A percentile compares a stretch with the other conserved stretches of the same genome.
phyloP scores from a whole-genome alignment of 2,329 filamentous ascomycete species.

The Nigrograna mackinnonii region DNA sequence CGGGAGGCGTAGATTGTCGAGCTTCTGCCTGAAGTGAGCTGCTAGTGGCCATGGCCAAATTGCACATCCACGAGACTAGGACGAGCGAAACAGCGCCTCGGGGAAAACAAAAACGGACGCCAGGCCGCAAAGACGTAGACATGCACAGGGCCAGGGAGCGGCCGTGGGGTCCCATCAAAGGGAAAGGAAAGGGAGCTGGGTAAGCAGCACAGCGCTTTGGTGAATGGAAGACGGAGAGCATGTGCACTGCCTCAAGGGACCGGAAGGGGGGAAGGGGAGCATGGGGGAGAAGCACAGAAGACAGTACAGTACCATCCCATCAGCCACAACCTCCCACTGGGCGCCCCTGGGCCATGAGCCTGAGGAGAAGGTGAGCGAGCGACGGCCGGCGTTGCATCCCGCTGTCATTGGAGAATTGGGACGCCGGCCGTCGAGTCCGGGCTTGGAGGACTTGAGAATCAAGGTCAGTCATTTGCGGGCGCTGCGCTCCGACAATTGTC shows the following conservation, averaged over 20 bases:
- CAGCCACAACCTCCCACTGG: conserved; percentile 22
- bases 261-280: conserved; percentile 2
- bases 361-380: conserved; percentile 11
- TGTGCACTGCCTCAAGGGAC: conserved; percentile 32
- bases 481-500: too few relatives aligned
- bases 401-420: conserved; percentile 4
- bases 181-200: not conserved
- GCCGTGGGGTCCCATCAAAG: conserved; percentile 22
- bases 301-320: too few relatives aligned
- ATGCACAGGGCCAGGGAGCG: not conserved
- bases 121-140: conserved; percentile 18
- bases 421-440: not conserved
- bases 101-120: conserved; percentile 17
- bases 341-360: conserved; percentile 23
- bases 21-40: conserved; percentile 28
- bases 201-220: conserved; percentile 7
- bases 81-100: conserved; percentile 11
- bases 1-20: conserved; percentile 29
- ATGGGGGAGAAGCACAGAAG: not conserved
- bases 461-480: conserved; percentile 1
- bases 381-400: not conserved
- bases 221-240: conserved; percentile 25
- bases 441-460: not conserved
- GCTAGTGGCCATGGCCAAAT: conserved; percentile 18
- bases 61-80: conserved; percentile 1